Conservation (phyloP, 1,284 basidiomycete species). For the Naganishia albida region DNA sequence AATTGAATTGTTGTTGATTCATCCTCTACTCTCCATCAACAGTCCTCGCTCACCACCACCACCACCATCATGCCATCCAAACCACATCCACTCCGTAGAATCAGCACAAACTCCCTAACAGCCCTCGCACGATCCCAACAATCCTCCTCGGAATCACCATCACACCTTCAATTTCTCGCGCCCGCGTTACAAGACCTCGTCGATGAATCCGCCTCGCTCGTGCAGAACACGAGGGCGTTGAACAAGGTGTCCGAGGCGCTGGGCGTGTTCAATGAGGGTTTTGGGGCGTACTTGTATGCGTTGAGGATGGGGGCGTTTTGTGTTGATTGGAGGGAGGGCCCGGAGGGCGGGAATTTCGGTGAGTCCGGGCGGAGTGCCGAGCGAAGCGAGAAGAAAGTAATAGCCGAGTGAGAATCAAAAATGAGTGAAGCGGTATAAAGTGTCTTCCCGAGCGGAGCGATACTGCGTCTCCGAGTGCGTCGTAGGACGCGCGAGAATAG, state of each 20-base stretch:
- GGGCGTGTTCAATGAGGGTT: constrained; percentile 85
- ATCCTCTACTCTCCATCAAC: background rate
- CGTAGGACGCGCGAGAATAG: too few species aligned
- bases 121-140: constrained; percentile 72
- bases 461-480: too few species aligned
- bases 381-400: background rate
- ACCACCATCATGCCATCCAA: constrained; percentile 18
- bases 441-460: constrained; percentile 1
- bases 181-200: constrained; percentile 80
- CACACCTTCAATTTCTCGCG: constrained; percentile 81
- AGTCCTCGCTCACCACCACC: background rate
- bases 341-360: constrained; percentile 47
- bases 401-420: background rate
- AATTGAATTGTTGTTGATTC: background rate
- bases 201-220: constrained; percentile 80
- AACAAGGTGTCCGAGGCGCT: constrained; percentile 72
- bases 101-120: constrained; percentile 87
- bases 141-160: constrained; percentile 61
- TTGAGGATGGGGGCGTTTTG: constrained; percentile 94
- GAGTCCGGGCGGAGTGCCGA: background rate
- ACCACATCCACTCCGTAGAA: constrained; percentile 70
- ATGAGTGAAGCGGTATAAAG: background rate
- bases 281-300: constrained; percentile 85
- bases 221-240: constrained; percentile 72
- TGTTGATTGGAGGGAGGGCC: constrained; percentile 80